These are phyloP conservation scores for Cercospora citrullina DNA, from an alignment of 2,329 filamentous ascomycete genomes.

Conservation along the genomic window DNA sequence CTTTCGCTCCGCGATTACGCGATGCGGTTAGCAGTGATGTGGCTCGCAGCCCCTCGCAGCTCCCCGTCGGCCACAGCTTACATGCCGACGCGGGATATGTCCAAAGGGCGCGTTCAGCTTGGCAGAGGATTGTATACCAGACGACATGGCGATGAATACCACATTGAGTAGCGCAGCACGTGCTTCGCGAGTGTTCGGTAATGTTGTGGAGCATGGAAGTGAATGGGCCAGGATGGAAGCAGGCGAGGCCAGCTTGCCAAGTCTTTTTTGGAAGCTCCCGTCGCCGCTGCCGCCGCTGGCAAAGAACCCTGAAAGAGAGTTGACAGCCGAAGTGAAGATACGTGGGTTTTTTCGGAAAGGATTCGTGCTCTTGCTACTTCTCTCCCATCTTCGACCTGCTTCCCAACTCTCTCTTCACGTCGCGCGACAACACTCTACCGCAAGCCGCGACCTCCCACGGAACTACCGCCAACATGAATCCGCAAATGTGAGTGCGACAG, in stretches of 20 bases:
- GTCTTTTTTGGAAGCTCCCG: background rate
- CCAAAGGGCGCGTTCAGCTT: background rate
- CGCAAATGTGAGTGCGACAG: conserved; percentile 35
- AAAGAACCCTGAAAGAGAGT: background rate
- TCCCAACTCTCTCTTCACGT: background rate
- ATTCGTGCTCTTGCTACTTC: background rate
- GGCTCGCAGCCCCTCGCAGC: background rate
- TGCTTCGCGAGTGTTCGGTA: background rate
- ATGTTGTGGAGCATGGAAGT: background rate
- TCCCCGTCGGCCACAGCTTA: background rate
- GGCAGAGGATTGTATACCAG: background rate
- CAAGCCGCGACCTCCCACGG: conserved; percentile 1
- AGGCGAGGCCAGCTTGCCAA: background rate
- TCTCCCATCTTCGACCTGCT: background rate
- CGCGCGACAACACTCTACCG: conserved; percentile 1
- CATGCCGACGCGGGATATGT: background rate
- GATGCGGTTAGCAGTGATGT: background rate
- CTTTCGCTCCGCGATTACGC: background rate
- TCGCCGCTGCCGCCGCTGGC: background rate
- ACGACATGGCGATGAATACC: background rate
- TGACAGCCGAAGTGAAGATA: conserved; percentile 2
- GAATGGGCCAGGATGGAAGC: conserved; percentile 1
- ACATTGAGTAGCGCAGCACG: background rate
- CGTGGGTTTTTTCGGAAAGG: background rate
- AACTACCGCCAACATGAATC: conserved; percentile 35